Evolutionary conservation across 306 rosid genomes (phyloP).

Genomic region (Fragaria nilgerrensis): DNA sequence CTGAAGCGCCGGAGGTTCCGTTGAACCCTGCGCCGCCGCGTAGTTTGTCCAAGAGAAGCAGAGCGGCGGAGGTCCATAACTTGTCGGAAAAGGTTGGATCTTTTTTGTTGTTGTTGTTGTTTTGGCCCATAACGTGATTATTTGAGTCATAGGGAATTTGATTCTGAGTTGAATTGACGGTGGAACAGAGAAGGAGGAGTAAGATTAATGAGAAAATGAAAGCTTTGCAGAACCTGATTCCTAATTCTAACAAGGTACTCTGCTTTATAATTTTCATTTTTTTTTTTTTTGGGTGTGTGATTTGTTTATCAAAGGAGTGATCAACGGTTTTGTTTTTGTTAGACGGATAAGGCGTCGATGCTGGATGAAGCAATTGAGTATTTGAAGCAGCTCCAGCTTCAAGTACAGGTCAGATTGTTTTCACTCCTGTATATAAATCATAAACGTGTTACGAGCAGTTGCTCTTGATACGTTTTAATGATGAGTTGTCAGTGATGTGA

Average conservation of each 20-base stretch:
- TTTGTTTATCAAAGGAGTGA: neutral
- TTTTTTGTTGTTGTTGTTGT: neutral
- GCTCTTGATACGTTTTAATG: neutral
- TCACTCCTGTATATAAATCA: neutral
- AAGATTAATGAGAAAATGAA: conserved; percentile 94
- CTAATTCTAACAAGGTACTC: conserved; percentile 89
- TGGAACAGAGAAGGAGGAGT: conserved; percentile 86
- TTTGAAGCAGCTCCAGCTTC: conserved; percentile 97
- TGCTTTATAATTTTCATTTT: neutral
- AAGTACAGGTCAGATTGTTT: conserved; percentile 61
- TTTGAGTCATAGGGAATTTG: neutral
- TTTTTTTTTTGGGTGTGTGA: neutral
- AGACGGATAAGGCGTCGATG: conserved; percentile 99
- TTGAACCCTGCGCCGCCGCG: conserved; percentile 47
- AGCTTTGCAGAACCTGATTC: conserved; percentile 88
- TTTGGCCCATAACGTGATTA: neutral
- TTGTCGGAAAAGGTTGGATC: conserved; percentile 78
- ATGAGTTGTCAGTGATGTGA: neutral
- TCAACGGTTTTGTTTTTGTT: conserved; percentile 23
- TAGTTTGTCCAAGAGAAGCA: conserved; percentile 71
- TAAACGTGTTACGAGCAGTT: neutral
- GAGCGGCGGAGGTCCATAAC: conserved; percentile 96
- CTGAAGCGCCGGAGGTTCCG: conserved; percentile 45
- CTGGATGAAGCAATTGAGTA: conserved; percentile 92
- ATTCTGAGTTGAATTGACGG: conserved; percentile 26